Conservation (phyloP, 371 early-diverging fungal species). For the Conidiobolus incongruus region DNA sequence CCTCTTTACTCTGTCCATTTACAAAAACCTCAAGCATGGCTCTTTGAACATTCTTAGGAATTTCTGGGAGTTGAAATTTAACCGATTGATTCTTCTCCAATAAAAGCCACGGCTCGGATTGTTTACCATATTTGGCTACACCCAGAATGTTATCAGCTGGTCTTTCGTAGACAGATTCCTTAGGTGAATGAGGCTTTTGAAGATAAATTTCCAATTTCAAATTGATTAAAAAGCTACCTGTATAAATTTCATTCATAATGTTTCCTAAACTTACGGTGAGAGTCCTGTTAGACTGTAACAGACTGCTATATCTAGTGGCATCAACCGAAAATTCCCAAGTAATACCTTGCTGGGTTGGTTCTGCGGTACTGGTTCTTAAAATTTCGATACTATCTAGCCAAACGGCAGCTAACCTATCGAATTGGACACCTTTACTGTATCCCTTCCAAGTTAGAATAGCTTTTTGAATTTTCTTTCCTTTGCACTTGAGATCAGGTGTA, state of each 20-base stretch:
- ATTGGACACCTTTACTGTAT: constrained; percentile 1
- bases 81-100: not conserved
- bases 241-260: constrained; percentile 3
- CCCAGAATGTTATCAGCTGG: too few species aligned
- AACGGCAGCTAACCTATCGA: constrained; percentile 1
- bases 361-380: constrained; percentile 1
- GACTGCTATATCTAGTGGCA: not conserved
- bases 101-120: not conserved
- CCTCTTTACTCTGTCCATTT: not conserved
- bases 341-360: constrained; percentile 1
- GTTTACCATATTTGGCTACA: too few species aligned
- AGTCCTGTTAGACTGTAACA: not conserved
- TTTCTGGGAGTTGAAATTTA: not conserved
- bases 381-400: not conserved
- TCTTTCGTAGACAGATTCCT: too few species aligned
- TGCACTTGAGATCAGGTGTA: not conserved
- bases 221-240: not conserved
- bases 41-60: not conserved
- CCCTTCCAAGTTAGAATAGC: not conserved
- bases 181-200: too few species aligned
- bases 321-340: not conserved
- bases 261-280: not conserved
- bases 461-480: not conserved
- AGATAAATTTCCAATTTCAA: not conserved
- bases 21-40: not conserved